Conservation (phyloP, 2,329 filamentous ascomycete genomes). For the Colletotrichum sp. region DNA sequence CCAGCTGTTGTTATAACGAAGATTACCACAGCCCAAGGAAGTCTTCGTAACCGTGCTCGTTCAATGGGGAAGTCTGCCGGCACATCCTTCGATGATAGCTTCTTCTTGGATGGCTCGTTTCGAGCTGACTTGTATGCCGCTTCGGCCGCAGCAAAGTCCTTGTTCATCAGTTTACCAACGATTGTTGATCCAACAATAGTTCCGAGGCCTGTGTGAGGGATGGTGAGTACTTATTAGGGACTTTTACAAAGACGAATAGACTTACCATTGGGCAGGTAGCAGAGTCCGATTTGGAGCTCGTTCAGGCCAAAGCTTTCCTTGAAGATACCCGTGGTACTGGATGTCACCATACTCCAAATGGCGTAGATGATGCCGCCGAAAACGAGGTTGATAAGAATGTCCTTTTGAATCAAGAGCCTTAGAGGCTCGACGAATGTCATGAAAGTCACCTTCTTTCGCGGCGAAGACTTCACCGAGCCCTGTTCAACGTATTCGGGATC, state of each 20-base stretch:
- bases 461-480: constrained; percentile 5
- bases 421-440: constrained; percentile 40
- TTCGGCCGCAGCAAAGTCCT: constrained; percentile 25
- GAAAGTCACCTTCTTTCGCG: constrained; percentile 28
- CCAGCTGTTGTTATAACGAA: constrained; percentile 37
- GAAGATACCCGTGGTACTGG: constrained; percentile 42
- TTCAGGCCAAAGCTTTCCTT: constrained; percentile 27
- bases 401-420: constrained; percentile 43
- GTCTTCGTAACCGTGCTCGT: constrained; percentile 39
- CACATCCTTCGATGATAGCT: constrained; percentile 31
- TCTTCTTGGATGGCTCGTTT: constrained; percentile 15
- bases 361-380: constrained; percentile 42
- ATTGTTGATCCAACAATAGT: constrained; percentile 45
- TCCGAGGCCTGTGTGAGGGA: constrained; percentile 30
- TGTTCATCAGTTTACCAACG: constrained; percentile 46
- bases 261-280: constrained; percentile 29
- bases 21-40: constrained; percentile 37
- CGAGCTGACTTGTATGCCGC: constrained; percentile 26
- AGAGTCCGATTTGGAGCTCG: constrained; percentile 28
- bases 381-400: constrained; percentile 45
- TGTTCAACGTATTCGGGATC: constrained; percentile 9
- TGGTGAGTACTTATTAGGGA: neutral
- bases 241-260: accelerated
- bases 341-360: constrained; percentile 53
- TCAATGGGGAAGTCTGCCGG: constrained; percentile 47